Evolutionary conservation across 179 eudicot genomes (phyloP).

Genomic region (Carnegiea gigantea): DNA sequence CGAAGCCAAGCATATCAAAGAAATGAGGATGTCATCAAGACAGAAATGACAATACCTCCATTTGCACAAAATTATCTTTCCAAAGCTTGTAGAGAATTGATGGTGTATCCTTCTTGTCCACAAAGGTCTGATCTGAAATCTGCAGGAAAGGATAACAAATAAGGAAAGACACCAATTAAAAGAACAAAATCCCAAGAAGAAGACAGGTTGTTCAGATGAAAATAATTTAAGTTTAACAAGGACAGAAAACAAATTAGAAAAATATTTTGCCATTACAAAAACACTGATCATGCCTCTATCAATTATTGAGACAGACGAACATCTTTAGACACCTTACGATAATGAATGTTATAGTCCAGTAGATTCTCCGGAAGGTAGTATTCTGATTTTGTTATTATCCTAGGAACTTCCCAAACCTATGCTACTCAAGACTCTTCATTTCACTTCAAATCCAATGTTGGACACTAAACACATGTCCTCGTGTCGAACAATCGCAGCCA

Average conservation of each 20-base stretch:
- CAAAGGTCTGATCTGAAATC: slow-evolving; percentile 73
- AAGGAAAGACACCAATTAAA: background rate
- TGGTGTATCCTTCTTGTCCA: slow-evolving; percentile 76
- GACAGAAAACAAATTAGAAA: background rate
- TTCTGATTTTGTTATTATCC: too few species aligned
- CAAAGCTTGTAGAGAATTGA: slow-evolving; percentile 64
- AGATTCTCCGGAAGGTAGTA: background rate
- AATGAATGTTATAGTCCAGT: background rate
- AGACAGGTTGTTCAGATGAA: background rate
- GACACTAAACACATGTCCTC: background rate
- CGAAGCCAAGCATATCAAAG: background rate
- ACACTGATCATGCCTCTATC: background rate
- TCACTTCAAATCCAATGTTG: background rate
- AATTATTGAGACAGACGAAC: background rate
- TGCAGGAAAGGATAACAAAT: slow-evolving; percentile 24
- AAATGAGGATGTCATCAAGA: background rate
- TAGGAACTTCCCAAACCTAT: too few species aligned
- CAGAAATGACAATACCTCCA: slow-evolving; percentile 60
- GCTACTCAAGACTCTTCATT: too few species aligned
- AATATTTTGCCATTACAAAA: background rate
- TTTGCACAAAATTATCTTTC: slow-evolving; percentile 73
- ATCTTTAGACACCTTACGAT: background rate
- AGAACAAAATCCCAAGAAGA: background rate
- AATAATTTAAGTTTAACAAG: too few species aligned
- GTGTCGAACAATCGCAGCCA: too few species aligned